Base-by-base conservation (phyloP, 768 basidiomycete genomes). In the Termitomyces sp. region DNA sequence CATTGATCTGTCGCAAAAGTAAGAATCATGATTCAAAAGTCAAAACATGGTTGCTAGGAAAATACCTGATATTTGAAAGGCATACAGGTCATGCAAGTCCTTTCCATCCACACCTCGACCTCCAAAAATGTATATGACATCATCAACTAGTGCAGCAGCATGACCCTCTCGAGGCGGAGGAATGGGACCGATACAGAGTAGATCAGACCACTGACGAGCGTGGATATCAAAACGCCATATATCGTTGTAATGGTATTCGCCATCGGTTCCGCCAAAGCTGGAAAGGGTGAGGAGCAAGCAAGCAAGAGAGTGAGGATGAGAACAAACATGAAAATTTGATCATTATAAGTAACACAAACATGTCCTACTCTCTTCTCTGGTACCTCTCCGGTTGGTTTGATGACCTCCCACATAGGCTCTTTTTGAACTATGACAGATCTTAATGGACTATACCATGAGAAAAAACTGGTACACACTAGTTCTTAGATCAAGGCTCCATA, bases 231-330 rank as follows among this genome's bases (percentile, higher is more conserved):
- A 98, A 2, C 86, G 79, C 97, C 97, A 99, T 6, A 94, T 98
- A 67, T 99, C 97, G 69, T 98, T 99, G 74, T 99, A 99, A 67
- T 98, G 97, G 71, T 89, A 98, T 66, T 88, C 85, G n/a, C 95
- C 95, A 66, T 99, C 97, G 12, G 97, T 99, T 44, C 97, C 97
- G 31, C 97, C 97, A 62, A 99, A 98, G 47, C 91, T 95, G 38
- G 6, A 25, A 38, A 47, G 29, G 18, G 10, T 52, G 15, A 59
- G 44, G 45, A 60, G 32, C 23, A 46, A 31, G 27, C 9, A 32
- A 56, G 40, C 56, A 45, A n/a, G n/a, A n/a, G n/a, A 50, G 56
- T 54, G 45, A 60, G 47, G 50, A 49, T 63, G 52, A 31, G 18
- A 27, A 36, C 88, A 49, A 72, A 93, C 88, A 97, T 75, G 63